These are phyloP conservation scores for Yamadazyma ubonensis DNA, from an alignment of 805 yeast genomes.

Conservation along the genomic window DNA sequence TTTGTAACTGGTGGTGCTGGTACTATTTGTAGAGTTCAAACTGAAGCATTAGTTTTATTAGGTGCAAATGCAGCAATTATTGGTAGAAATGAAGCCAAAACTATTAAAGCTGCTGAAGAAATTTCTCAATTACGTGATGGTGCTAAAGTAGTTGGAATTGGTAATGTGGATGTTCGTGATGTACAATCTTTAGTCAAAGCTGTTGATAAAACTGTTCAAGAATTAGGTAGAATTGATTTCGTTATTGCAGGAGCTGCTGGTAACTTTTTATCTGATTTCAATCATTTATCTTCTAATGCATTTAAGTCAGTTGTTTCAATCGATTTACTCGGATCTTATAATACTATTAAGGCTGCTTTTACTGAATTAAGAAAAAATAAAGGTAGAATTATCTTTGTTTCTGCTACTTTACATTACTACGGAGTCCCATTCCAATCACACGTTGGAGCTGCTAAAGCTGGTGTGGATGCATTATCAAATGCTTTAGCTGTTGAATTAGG, in stretches of 20 bases:
- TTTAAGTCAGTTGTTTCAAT: slow-evolving; percentile 85
- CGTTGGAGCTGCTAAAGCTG: slow-evolving; percentile 95
- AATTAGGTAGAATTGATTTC: slow-evolving; percentile 77
- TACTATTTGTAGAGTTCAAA: slow-evolving; percentile 88
- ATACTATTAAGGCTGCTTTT: slow-evolving; percentile 82
- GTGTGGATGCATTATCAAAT: slow-evolving; percentile 82
- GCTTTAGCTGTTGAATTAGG: slow-evolving; percentile 90
- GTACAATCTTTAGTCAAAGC: slow-evolving; percentile 60
- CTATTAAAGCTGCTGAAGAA: slow-evolving; percentile 66
- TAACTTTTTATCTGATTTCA: slow-evolving; percentile 79
- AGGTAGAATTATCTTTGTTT: slow-evolving; percentile 75
- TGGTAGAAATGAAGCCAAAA: slow-evolving; percentile 72
- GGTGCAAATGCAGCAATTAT: slow-evolving; percentile 88
- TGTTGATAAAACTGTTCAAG: slow-evolving; percentile 59
- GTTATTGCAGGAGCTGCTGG: slow-evolving; percentile 98
- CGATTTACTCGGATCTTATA: slow-evolving; percentile 85
- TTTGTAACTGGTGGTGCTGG: slow-evolving; percentile 97
- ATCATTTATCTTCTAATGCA: slow-evolving; percentile 77
- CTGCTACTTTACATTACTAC: slow-evolving; percentile 86
- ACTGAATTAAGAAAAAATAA: slow-evolving; percentile 60
- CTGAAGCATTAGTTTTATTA: slow-evolving; percentile 75
- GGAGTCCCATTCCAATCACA: slow-evolving; percentile 89
- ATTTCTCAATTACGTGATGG: slow-evolving; percentile 57
- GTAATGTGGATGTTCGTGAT: slow-evolving; percentile 76
- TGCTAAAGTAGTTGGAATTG: slow-evolving; percentile 67